Percentiles rank a stretch among this genome's conserved stretches.
Evolutionary conservation across 441 rosid genomes (phyloP).

Genomic region (Flueggea neowawraea): DNA sequence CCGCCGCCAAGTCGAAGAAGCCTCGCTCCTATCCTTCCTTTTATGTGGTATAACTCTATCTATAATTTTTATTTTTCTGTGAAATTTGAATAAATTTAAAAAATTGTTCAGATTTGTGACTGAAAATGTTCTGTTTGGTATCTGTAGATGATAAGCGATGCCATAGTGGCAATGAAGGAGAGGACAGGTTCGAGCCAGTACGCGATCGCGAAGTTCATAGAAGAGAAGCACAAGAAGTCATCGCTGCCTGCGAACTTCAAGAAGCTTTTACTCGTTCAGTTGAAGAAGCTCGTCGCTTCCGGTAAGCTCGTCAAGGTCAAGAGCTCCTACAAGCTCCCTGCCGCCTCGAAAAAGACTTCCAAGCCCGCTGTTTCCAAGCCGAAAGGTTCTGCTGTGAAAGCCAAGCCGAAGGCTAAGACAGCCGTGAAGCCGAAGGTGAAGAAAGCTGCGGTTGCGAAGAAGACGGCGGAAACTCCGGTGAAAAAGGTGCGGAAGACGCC

Average conservation of each 20-base stretch:
- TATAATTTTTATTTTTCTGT: background rate
- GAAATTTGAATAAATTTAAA: background rate
- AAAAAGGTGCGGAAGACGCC: slow-evolving; percentile 6
- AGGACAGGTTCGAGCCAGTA: slow-evolving; percentile 79
- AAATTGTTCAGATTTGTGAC: no score
- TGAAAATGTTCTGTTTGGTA: background rate
- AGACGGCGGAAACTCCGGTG: slow-evolving; percentile 15
- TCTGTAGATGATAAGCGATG: slow-evolving; percentile 66
- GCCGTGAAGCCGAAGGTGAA: slow-evolving; percentile 38
- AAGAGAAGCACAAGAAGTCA: slow-evolving; percentile 58
- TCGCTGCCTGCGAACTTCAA: slow-evolving; percentile 52
- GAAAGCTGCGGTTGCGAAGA: slow-evolving; percentile 39
- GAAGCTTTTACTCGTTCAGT: slow-evolving; percentile 53
- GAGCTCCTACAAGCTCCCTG: slow-evolving; percentile 54
- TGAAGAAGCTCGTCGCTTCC: slow-evolving; percentile 60
- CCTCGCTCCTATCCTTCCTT: slow-evolving; percentile 62
- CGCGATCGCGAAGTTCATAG: slow-evolving; percentile 71
- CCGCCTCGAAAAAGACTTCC: slow-evolving; percentile 11
- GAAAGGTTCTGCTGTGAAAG: slow-evolving; percentile 21
- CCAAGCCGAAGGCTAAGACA: slow-evolving; percentile 17
- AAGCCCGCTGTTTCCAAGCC: slow-evolving; percentile 21
- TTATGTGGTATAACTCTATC: slow-evolving; percentile 42
- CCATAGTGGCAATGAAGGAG: slow-evolving; percentile 65
- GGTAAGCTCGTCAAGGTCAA: slow-evolving; percentile 73
- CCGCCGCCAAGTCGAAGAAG: slow-evolving; percentile 34